phyloP scores from a whole-genome alignment of 208 protist species.

The Crithidia mellificae region DNA sequence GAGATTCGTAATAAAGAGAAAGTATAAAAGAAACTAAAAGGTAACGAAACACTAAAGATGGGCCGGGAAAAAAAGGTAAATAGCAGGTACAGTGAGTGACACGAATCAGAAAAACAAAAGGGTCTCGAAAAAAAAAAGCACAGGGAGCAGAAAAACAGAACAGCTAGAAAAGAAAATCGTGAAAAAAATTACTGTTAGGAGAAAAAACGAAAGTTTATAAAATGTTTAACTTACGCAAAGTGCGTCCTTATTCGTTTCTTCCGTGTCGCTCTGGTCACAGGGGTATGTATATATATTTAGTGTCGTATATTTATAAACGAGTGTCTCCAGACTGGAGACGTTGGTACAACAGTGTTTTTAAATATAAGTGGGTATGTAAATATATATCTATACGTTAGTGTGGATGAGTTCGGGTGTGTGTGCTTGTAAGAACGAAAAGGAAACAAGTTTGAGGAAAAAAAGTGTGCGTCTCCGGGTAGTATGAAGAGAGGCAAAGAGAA shows the following conservation, averaged over 20 bases:
- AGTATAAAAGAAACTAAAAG: too few relatives aligned
- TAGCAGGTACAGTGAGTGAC: too few relatives aligned
- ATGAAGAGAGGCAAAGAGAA: slow-evolving; percentile 5
- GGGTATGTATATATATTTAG: background rate
- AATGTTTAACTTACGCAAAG: background rate
- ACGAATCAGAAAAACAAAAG: too few relatives aligned
- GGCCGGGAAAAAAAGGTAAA: too few relatives aligned
- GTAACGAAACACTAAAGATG: too few relatives aligned
- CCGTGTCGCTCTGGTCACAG: background rate
- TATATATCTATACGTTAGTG: background rate
- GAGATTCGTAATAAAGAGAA: too few relatives aligned
- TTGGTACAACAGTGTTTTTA: background rate
- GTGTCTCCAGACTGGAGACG: background rate
- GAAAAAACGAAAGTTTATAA: slow-evolving; percentile 1
- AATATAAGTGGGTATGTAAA: slow-evolving; percentile 11
- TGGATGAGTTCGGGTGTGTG: too few relatives aligned
- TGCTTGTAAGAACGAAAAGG: background rate
- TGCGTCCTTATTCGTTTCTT: background rate
- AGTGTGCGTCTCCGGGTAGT: background rate
- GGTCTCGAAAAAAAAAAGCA: too few relatives aligned
- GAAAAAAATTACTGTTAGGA: too few relatives aligned
- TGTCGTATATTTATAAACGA: background rate
- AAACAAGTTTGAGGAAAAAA: slow-evolving; percentile 6
- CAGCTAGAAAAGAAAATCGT: too few relatives aligned
- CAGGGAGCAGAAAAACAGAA: background rate